Evolutionary conservation across 495 filamentous ascomycete genomes (phyloP).

Genomic region (Glarea lozoyensis): DNA sequence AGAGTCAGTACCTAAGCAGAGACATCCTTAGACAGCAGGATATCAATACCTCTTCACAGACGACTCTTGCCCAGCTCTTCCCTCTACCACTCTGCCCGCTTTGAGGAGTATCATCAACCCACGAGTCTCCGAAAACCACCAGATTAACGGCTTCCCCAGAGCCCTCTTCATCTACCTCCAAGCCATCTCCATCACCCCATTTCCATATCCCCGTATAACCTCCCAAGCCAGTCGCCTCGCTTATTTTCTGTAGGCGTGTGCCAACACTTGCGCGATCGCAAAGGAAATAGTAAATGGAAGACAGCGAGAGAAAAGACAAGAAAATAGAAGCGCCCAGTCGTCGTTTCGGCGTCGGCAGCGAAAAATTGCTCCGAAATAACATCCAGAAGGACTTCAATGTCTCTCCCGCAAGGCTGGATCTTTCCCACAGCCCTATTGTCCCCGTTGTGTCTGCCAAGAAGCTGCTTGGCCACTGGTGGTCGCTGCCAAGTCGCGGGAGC

Average conservation of each 20-base stretch:
- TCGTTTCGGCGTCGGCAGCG: slow-evolving; percentile 6
- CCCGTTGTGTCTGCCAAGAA: no score
- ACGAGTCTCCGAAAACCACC: slow-evolving; percentile 20
- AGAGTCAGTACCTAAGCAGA: slow-evolving; percentile 5
- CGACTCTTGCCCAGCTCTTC: slow-evolving; percentile 18
- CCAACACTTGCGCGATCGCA: not conserved
- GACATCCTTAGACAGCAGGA: not conserved
- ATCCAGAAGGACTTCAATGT: no score
- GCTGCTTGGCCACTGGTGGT: no score
- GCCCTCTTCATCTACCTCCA: not conserved
- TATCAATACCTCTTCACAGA: slow-evolving; percentile 20
- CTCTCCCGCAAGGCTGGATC: no score
- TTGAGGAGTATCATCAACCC: slow-evolving; percentile 10
- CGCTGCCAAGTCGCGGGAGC: no score
- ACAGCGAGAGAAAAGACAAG: slow-evolving; percentile 10
- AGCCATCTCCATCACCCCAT: slow-evolving; percentile 6
- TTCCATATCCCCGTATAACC: slow-evolving; percentile 6
- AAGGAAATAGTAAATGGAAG: slow-evolving; percentile 9
- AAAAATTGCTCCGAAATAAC: no score
- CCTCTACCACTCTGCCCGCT: slow-evolving; percentile 1
- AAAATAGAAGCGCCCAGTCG: slow-evolving; percentile 12
- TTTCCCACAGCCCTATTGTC: no score
- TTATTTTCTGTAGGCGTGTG: slow-evolving; percentile 13
- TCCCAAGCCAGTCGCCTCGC: slow-evolving; percentile 5
- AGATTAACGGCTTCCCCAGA: slow-evolving; percentile 2